Percentiles rank a stretch among this genome's conserved stretches.
Evolutionary conservation across 352 stramenopile species (phyloP).

Genomic region (Phytophthora podocarpi): DNA sequence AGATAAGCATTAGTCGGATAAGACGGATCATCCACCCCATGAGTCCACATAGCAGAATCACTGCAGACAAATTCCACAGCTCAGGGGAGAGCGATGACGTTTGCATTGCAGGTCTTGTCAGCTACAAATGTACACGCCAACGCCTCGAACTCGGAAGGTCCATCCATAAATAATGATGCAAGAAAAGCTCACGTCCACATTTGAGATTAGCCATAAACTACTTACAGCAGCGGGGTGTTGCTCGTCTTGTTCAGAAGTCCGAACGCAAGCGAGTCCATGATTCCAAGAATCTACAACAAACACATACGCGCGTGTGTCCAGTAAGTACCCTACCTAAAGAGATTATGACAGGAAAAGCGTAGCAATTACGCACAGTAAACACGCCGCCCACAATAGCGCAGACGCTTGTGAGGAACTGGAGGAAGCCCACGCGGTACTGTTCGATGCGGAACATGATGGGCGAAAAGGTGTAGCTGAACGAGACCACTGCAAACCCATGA

Average conservation of each 20-base stretch:
- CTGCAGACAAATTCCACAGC: slow-evolving; percentile 63
- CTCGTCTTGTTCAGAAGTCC: slow-evolving; percentile 56
- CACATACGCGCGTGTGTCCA: neutral
- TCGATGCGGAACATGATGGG: slow-evolving; percentile 97
- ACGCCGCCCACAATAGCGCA: slow-evolving; percentile 93
- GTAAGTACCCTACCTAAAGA: neutral
- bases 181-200: slow-evolving; percentile 20
- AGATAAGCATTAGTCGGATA: slow-evolving; percentile 38
- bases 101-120: slow-evolving; percentile 9
- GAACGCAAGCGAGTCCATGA: slow-evolving; percentile 70
- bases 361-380: slow-evolving; percentile 73
- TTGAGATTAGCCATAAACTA: slow-evolving; percentile 23
- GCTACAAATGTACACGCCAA: slow-evolving; percentile 3
- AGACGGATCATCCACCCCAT: slow-evolving; percentile 53
- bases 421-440: slow-evolving; percentile 89
- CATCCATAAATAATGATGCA: slow-evolving; percentile 23
- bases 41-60: slow-evolving; percentile 50
- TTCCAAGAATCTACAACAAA: slow-evolving; percentile 61
- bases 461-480: slow-evolving; percentile 97
- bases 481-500: slow-evolving; percentile 83
- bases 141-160: neutral
- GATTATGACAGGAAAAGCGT: neutral
- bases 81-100: slow-evolving; percentile 39
- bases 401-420: slow-evolving; percentile 92
- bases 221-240: slow-evolving; percentile 49